These are phyloP conservation scores for Takashimella koratensis DNA, from an alignment of 1,284 basidiomycete genomes.

Conservation along the genomic window DNA sequence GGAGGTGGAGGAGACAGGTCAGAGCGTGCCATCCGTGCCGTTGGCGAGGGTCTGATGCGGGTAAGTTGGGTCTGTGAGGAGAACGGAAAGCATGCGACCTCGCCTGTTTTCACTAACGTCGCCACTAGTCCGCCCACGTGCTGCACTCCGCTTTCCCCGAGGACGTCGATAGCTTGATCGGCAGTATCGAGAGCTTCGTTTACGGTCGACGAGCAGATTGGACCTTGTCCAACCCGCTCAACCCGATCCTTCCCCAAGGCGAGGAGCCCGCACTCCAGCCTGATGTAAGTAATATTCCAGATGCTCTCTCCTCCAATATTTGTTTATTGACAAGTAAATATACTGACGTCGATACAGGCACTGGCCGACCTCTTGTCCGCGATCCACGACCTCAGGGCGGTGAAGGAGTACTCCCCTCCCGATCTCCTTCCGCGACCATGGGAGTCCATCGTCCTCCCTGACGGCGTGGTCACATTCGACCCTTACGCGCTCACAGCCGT, in stretches of 20 bases:
- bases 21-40: slow-evolving; percentile 77
- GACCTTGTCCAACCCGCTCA: slow-evolving; percentile 30
- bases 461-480: slow-evolving; percentile 48
- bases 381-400: slow-evolving; percentile 33
- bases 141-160: slow-evolving; percentile 31
- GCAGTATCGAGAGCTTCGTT: slow-evolving; percentile 38
- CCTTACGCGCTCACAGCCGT: slow-evolving; percentile 71
- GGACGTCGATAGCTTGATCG: slow-evolving; percentile 34
- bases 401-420: slow-evolving; percentile 26
- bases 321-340: no score
- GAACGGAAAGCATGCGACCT: neutral
- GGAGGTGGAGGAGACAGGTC: slow-evolving; percentile 81
- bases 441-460: slow-evolving; percentile 42
- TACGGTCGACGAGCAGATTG: slow-evolving; percentile 28
- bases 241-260: slow-evolving; percentile 28
- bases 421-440: slow-evolving; percentile 64
- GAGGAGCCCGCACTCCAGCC: slow-evolving; percentile 31
- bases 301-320: no score
- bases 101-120: no score
- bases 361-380: slow-evolving; percentile 36
- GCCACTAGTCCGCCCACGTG: slow-evolving; percentile 46
- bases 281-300: slow-evolving; percentile 42
- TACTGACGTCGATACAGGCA: slow-evolving; percentile 20
- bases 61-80: slow-evolving; percentile 51
- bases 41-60: slow-evolving; percentile 80